Base-by-base conservation (phyloP, 176 grass and related monocot genomes). In the Rhynchospora breviuscula region DNA sequence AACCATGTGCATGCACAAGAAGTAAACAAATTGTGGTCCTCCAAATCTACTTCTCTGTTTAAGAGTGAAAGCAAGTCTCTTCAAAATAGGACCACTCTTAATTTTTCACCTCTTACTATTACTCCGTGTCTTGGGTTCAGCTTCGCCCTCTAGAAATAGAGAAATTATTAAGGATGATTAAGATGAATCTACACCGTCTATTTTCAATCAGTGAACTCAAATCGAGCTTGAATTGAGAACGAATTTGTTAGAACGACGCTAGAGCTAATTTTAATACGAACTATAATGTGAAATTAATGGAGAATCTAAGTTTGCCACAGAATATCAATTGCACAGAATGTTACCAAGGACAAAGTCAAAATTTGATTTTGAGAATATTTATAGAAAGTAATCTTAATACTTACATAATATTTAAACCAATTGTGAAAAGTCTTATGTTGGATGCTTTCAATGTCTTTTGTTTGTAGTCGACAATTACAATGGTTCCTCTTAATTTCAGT, bases 11-110 rank as follows among this genome's bases (percentile, higher is more conserved):
- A 31, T 77, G 48, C 72, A 76, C 72, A 54, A 77, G 10, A 15
- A 56, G 19, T 77, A 66, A 66, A 67, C 53, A 58, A 85, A 74
- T 83, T 68, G 59, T 79, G 84, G 84, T 85, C 84, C 84, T 78
- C 60, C 49, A 79, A 79, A 78, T 85, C 84, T 79, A 78, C 84
- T 79, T 65, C 45, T 66, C 51, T 66, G 43, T 74, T n/a, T 58
- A 57, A 46, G 56, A 57, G 29, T 23, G 12, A 33, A 31, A 77
- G 49, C 49, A 57, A 33, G 22, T 56, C 51, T 17, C 21, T 57
- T n/a, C n/a, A n/a, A n/a, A n/a, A n/a, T n/a, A n/a, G n/a, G n/a
- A n/a, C n/a, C n/a, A n/a, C n/a, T n/a, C 12, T 51, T 52, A 15
- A 18, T 10, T 77, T 56, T 77, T 77, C 25, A 33, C 21, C 49